Conservation (phyloP, 169 alveolate species). For the Plasmodium sp. region DNA sequence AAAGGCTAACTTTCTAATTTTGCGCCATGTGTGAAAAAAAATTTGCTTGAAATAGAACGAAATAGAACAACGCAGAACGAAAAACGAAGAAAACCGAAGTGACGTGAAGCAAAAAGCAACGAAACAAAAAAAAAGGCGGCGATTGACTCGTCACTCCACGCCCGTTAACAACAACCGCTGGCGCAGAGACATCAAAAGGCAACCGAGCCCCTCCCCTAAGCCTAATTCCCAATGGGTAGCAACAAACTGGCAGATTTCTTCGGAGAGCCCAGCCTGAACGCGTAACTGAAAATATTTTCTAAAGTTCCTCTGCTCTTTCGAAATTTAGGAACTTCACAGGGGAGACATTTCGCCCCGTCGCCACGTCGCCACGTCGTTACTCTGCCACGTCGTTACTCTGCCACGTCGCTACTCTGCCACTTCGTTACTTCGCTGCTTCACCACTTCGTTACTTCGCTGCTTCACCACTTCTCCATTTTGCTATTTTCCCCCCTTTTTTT, state of each 20-base stretch:
- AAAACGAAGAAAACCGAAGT: background rate
- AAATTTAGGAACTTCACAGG: background rate
- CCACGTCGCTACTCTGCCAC: too few relatives aligned
- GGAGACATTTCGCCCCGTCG: background rate
- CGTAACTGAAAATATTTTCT: constrained; percentile 3
- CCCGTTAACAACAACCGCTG: background rate
- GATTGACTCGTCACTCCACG: background rate
- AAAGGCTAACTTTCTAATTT: background rate
- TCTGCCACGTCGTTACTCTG: background rate
- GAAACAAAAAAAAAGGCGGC: background rate
- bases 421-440: too few relatives aligned
- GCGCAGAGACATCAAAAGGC: background rate
- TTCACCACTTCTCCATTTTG: background rate
- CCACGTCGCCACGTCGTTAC: too few relatives aligned
- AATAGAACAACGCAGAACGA: background rate
- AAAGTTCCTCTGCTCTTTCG: background rate
- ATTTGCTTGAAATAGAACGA: background rate
- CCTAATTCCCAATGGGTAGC: constrained; percentile 7
- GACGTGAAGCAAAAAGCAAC: background rate
- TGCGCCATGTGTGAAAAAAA: background rate
- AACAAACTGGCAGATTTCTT: background rate
- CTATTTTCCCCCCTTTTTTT: background rate
- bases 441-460: background rate
- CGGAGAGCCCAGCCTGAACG: background rate
- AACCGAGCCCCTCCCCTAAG: background rate